phyloP scores from a whole-genome alignment of 2,329 filamentous ascomycete species.

The Escovopsis sp. region DNA sequence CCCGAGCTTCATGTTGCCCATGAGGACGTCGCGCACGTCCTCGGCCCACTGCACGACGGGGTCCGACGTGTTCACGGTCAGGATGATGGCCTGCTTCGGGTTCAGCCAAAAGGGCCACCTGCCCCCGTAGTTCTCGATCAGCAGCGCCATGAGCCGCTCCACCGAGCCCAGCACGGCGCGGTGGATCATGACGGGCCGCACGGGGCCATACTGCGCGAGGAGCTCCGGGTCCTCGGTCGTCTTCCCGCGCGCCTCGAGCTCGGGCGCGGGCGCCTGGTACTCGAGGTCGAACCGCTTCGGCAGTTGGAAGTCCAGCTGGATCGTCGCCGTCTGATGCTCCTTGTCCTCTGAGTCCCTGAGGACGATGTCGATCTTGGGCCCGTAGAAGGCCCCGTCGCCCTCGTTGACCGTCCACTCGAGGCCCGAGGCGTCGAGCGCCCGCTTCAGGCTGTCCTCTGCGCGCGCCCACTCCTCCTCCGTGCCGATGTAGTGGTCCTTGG shows the following conservation, averaged over 20 bases:
- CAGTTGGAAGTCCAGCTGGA: constrained; percentile 82
- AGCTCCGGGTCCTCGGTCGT: constrained; percentile 32
- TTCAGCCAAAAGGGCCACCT: constrained; percentile 83
- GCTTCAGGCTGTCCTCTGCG: constrained; percentile 25
- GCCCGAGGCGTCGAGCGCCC: constrained; percentile 48
- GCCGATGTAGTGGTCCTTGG: constrained; percentile 64
- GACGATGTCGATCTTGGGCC: constrained; percentile 82
- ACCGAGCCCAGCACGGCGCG: constrained; percentile 73
- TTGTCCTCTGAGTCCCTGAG: constrained; percentile 68
- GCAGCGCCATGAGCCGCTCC: constrained; percentile 68
- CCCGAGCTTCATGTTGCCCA: constrained; percentile 24
- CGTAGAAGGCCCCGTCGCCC: constrained; percentile 81
- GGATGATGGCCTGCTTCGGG: constrained; percentile 59
- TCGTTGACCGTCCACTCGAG: constrained; percentile 60
- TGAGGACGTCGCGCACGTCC: constrained; percentile 32
- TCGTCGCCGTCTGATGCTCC: constrained; percentile 76
- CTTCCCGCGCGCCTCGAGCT: constrained; percentile 40
- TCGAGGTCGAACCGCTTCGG: constrained; percentile 67
- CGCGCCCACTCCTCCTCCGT: constrained; percentile 46
- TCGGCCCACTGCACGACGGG: constrained; percentile 36
- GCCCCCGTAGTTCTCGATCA: constrained; percentile 72
- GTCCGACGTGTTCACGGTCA: constrained; percentile 53
- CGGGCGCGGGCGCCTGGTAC: constrained; percentile 56
- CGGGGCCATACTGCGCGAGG: constrained; percentile 39
- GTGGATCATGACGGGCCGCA: constrained; percentile 66